Percentiles rank a stretch among this genome's conserved stretches.
These are phyloP conservation scores for Colletotrichum liriopes DNA, from an alignment of 2,329 filamentous ascomycete genomes.

Conservation along the genomic window DNA sequence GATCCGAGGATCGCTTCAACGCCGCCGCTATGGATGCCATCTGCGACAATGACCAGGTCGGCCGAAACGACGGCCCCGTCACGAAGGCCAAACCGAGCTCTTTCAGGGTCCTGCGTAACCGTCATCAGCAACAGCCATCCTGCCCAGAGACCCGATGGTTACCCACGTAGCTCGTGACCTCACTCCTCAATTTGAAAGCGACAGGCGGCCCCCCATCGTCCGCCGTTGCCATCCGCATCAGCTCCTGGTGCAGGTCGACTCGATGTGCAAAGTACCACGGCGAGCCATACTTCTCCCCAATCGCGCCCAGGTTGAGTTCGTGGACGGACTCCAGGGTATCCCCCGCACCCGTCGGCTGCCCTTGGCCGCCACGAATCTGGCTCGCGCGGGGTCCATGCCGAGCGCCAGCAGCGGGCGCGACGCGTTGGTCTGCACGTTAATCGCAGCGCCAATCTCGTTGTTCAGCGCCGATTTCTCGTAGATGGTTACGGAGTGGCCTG, in stretches of 20 bases:
- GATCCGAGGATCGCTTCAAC: slow-evolving; percentile 50
- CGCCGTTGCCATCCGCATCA: slow-evolving; percentile 53
- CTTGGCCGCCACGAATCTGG: slow-evolving; percentile 48
- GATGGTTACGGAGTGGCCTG: slow-evolving; percentile 53
- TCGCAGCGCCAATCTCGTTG: slow-evolving; percentile 57
- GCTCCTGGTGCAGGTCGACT: slow-evolving; percentile 57
- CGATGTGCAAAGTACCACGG: slow-evolving; percentile 55
- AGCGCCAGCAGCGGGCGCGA: slow-evolving; percentile 53
- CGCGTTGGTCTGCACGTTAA: slow-evolving; percentile 58
- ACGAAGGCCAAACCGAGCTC: slow-evolving; percentile 49
- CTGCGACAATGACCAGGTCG: slow-evolving; percentile 62
- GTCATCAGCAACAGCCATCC: background rate
- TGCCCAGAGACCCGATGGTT: background rate
- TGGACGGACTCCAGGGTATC: slow-evolving; percentile 41
- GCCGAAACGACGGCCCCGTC: slow-evolving; percentile 48
- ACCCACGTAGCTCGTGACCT: slow-evolving; percentile 50
- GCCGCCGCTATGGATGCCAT: slow-evolving; percentile 58
- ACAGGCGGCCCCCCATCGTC: slow-evolving; percentile 48
- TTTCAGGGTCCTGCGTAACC: slow-evolving; percentile 44
- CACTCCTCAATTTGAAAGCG: slow-evolving; percentile 45
- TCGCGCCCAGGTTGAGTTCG: slow-evolving; percentile 31
- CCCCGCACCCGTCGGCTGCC: slow-evolving; percentile 39
- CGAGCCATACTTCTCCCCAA: slow-evolving; percentile 24
- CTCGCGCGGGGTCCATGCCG: slow-evolving; percentile 52
- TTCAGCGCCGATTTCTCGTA: slow-evolving; percentile 56